phyloP scores from a whole-genome alignment of 768 basidiomycete species.

The Podaxis mareebaensis region DNA sequence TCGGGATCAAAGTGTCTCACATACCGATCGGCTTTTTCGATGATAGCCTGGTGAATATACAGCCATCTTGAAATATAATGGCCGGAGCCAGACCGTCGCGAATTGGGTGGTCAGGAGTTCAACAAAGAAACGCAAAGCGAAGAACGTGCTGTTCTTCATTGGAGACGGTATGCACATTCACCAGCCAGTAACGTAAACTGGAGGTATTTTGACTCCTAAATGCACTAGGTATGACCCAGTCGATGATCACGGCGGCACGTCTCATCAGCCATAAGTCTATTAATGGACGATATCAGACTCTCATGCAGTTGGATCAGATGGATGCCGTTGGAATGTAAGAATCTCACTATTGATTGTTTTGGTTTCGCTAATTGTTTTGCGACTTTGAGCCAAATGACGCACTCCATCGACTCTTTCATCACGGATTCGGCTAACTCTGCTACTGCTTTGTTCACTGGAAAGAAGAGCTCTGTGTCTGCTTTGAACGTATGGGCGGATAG shows the following conservation, averaged over 20 bases:
- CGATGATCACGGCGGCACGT: constrained; percentile 49
- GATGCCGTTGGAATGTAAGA: constrained; percentile 43
- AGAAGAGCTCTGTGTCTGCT: constrained; percentile 43
- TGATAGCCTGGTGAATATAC: constrained; percentile 39
- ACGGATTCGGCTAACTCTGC: constrained; percentile 51
- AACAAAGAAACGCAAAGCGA: constrained; percentile 34
- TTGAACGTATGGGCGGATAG: constrained; percentile 44
- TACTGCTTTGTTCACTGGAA: constrained; percentile 45
- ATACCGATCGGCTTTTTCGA: neutral
- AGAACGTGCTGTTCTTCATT: constrained; percentile 47
- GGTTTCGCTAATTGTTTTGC: too few species aligned
- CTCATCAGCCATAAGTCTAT: constrained; percentile 47
- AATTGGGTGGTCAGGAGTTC: constrained; percentile 40
- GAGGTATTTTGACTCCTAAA: neutral
- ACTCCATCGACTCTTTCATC: constrained; percentile 48
- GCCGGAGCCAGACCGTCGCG: constrained; percentile 34
- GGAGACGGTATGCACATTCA: constrained; percentile 37
- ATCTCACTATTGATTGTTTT: too few species aligned
- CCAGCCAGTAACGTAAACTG: neutral
- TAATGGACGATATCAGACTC: constrained; percentile 44
- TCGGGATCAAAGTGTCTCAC: too few species aligned
- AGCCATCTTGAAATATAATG: constrained; percentile 39
- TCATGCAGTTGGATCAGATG: constrained; percentile 52
- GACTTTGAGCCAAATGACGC: constrained; percentile 44
- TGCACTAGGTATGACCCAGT: constrained; percentile 43